These are phyloP conservation scores for Sistotremastrum niveocremeum DNA, from an alignment of 768 basidiomycete species.

Conservation along the genomic window DNA sequence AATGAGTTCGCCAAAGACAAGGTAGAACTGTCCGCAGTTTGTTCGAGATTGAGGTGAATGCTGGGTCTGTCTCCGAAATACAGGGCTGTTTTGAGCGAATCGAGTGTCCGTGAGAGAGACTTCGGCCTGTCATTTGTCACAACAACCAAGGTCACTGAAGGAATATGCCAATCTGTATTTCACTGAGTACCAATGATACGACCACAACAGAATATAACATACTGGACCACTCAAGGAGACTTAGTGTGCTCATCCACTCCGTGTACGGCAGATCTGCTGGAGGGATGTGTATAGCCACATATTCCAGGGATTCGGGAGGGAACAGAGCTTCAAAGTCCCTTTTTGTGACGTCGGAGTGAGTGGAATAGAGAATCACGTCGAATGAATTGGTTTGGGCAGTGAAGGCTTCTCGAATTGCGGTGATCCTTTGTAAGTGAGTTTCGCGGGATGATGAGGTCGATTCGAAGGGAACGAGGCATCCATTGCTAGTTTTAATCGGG, in stretches of 20 bases:
- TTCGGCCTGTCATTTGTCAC: conserved; percentile 66
- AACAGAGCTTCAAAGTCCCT: conserved; percentile 12
- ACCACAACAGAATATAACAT: conserved; percentile 9
- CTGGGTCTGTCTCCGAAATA: conserved; percentile 60
- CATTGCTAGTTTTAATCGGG: conserved; percentile 1
- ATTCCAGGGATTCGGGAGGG: conserved; percentile 10
- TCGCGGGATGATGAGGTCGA: conserved; percentile 5
- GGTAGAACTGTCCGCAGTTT: conserved; percentile 54
- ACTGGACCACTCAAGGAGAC: conserved; percentile 49
- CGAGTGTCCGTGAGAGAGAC: conserved; percentile 54
- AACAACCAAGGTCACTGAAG: conserved; percentile 53
- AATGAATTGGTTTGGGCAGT: conserved; percentile 4
- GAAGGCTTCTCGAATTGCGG: neutral
- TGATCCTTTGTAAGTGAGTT: conserved; percentile 7
- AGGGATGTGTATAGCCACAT: conserved; percentile 27
- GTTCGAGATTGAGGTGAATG: conserved; percentile 63
- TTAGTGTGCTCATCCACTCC: conserved; percentile 50
- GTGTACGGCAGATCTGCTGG: conserved; percentile 34
- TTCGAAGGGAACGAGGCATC: conserved; percentile 1
- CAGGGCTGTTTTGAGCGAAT: conserved; percentile 40
- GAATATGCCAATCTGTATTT: conserved; percentile 56
- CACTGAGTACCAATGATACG: conserved; percentile 7
- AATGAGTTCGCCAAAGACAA: conserved; percentile 34
- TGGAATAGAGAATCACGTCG: neutral
- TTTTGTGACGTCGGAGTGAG: conserved; percentile 15